Evolutionary conservation across 202 grass and related monocot genomes (phyloP).

Genomic region (Cymbopogon flexuosus): DNA sequence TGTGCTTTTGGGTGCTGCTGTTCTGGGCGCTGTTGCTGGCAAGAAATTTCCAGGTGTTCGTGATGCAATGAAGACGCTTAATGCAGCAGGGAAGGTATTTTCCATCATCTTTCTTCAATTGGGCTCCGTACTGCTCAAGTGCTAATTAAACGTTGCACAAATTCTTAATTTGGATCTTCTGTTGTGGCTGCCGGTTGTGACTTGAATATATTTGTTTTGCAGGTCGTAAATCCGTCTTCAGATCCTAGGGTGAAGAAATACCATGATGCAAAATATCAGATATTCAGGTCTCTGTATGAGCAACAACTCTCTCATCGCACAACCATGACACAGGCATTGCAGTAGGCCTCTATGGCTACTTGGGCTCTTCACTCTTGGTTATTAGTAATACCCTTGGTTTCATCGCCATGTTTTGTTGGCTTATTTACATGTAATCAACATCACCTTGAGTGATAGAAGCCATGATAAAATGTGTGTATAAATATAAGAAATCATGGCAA

Average conservation of each 20-base stretch:
- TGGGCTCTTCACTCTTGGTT: background rate
- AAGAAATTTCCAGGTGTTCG: constrained; percentile 59
- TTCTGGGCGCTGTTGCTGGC: constrained; percentile 84
- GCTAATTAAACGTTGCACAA: background rate
- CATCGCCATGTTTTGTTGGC: background rate
- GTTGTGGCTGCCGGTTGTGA: background rate
- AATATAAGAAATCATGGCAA: background rate
- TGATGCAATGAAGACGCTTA: constrained; percentile 79
- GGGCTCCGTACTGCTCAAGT: background rate
- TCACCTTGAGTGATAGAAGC: background rate
- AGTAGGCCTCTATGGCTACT: constrained; percentile 26
- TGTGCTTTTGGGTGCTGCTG: constrained; percentile 86
- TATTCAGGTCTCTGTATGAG: constrained; percentile 82
- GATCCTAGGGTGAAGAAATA: constrained; percentile 83
- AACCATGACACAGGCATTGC: constrained; percentile 61
- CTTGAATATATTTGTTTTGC: constrained; percentile 3
- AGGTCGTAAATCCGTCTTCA: constrained; percentile 71
- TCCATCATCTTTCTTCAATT: background rate
- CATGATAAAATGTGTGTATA: background rate
- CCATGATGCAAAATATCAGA: constrained; percentile 78
- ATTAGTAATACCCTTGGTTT: background rate
- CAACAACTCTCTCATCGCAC: constrained; percentile 63
- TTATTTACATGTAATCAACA: background rate
- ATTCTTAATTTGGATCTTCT: background rate
- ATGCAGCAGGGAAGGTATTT: constrained; percentile 73